Evolutionary conservation across 495 filamentous ascomycete species (phyloP).

Genomic region (Xylaria nigripes): DNA sequence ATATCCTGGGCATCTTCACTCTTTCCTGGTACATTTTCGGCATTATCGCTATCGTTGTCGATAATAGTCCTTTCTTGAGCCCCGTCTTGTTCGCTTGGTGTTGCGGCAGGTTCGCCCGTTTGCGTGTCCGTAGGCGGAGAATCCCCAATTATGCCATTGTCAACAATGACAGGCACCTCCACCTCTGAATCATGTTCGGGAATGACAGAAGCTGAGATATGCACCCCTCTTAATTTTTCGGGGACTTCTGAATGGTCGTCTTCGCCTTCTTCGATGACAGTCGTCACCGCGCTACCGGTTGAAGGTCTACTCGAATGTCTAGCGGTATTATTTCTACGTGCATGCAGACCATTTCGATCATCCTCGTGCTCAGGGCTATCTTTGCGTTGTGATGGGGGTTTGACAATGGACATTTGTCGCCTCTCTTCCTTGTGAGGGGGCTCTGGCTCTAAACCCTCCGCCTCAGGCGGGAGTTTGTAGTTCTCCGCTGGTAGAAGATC

Average conservation of each 20-base stretch:
- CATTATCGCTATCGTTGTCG: conserved; percentile 17
- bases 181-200: conserved; percentile 34
- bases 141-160: conserved; percentile 25
- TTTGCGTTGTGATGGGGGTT: conserved; percentile 37
- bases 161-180: conserved; percentile 39
- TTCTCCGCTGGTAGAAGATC: conserved; percentile 83
- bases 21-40: conserved; percentile 17
- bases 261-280: conserved; percentile 64
- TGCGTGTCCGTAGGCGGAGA: conserved; percentile 2
- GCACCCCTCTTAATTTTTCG: conserved; percentile 32
- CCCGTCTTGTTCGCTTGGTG: conserved; percentile 12
- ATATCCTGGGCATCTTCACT: conserved; percentile 12
- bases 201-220: conserved; percentile 30
- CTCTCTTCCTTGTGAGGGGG: conserved; percentile 23
- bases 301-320: conserved; percentile 66
- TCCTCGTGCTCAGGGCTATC: conserved; percentile 30
- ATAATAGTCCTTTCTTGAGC: conserved; percentile 17
- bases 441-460: conserved; percentile 61
- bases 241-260: conserved; percentile 44
- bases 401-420: conserved; percentile 36
- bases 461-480: conserved; percentile 89
- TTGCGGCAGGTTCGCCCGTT: conserved; percentile 1
- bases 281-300: conserved; percentile 62
- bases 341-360: conserved; percentile 31
- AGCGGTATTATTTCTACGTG: conserved; percentile 55